Evolutionary conservation across 306 rosid genomes (phyloP), one percentile per base, ranked within the genome.

Genomic region (Corylus americana): DNA sequence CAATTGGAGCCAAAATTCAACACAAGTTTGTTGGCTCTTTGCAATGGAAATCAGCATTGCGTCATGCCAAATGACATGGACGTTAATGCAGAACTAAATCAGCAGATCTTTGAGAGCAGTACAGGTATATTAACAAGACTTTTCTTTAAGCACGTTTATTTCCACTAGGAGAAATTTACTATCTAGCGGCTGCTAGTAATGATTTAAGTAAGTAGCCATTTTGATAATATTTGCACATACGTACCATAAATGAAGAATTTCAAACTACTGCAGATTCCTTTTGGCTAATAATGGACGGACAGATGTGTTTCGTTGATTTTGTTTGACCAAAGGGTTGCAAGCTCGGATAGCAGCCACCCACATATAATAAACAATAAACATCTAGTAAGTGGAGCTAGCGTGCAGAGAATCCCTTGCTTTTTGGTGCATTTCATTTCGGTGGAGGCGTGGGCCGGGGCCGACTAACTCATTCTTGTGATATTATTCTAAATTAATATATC

Each of bases 131-230:
- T 17, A 6, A 55, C 22, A n/a, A 55, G 25, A 18, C 5, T n/a
- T n/a, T n/a, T 8, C 16, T 1, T 55, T 18, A 51, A 1, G n/a
- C n/a, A 13, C 4, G 44, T 39, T 39, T 39, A 39, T 39, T 39
- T 39, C 44, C 44, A 39, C 44, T 39, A 39, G 44, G 44, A 39
- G 44, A 39, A 42, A 13, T 31, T 62, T 13, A 11, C n/a, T 5
- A 62, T 27, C 29, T 11, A 62, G 55, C 27, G 37, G 82, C 70
- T 63, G 82, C 70, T 63, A 73, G 39, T 69, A 70, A 74, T 78
- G 77, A 74, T 73, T 77, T 53, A 73, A 51, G 14, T 53, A 73
- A 51, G 14, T 5, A 72, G 44, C 82, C 78, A 27, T 71, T 47
- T 72, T 61, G 8, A 54, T 54, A 49, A 54, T 66, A 49, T 54